Percentiles rank a stretch among this genome's conserved stretches.
Conservation (phyloP, 164 flowering plant species). For the Stephania japonica region DNA sequence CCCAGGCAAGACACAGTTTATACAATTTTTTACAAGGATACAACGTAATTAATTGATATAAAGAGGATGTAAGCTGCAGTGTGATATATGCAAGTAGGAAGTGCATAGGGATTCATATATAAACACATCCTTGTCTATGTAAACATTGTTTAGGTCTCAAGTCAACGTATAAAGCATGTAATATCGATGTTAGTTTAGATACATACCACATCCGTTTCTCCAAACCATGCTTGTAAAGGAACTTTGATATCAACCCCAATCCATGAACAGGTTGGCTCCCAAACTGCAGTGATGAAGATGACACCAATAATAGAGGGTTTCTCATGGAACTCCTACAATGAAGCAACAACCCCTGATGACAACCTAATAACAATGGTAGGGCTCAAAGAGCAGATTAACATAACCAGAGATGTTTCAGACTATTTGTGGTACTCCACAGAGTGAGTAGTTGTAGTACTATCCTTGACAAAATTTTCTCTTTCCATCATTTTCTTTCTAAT, state of each 20-base stretch:
- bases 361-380: conserved; percentile 36
- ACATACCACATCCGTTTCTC: background rate
- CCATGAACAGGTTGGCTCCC: conserved; percentile 46
- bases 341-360: conserved; percentile 50
- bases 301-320: conserved; percentile 29
- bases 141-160: background rate
- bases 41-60: background rate
- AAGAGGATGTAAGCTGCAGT: background rate
- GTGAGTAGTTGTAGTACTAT: conserved; percentile 38
- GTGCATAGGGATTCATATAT: background rate
- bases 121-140: background rate
- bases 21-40: background rate
- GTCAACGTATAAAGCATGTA: background rate
- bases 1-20: background rate
- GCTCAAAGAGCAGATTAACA: conserved; percentile 62
- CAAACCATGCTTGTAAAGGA: background rate
- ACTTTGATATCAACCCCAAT: conserved; percentile 9
- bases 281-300: conserved; percentile 43
- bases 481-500: background rate
- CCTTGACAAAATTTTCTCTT: background rate
- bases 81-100: background rate
- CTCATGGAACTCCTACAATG: conserved; percentile 69
- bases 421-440: conserved; percentile 87
- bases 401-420: conserved; percentile 69
- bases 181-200: background rate